Conservation (phyloP, 805 yeast genomes). For the Wickerhamiella lipophila region DNA sequence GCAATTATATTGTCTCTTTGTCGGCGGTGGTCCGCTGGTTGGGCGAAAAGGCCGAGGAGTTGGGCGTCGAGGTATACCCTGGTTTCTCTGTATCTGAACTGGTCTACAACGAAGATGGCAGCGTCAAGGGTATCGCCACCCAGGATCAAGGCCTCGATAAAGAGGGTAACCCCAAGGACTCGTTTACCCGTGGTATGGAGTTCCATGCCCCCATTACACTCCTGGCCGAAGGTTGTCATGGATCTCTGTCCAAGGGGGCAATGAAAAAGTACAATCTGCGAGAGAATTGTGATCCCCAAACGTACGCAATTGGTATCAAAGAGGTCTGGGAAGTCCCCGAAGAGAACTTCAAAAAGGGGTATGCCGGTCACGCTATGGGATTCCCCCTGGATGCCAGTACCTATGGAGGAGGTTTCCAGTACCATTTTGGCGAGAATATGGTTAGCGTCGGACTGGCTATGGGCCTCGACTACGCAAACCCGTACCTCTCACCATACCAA, state of each 20-base stretch:
- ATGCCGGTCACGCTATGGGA: slow-evolving; percentile 78
- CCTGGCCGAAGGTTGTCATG: slow-evolving; percentile 97
- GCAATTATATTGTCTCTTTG: slow-evolving; percentile 76
- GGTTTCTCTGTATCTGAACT: slow-evolving; percentile 77
- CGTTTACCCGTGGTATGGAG: slow-evolving; percentile 95
- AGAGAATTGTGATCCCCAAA: slow-evolving; percentile 53
- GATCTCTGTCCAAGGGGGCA: slow-evolving; percentile 71
- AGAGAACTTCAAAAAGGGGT: slow-evolving; percentile 67
- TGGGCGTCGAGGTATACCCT: slow-evolving; percentile 90
- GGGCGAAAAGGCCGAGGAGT: slow-evolving; percentile 77
- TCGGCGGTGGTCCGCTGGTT: slow-evolving; percentile 70
- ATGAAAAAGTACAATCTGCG: slow-evolving; percentile 60
- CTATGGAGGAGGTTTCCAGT: slow-evolving; percentile 96
- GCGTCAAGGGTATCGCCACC: slow-evolving; percentile 83
- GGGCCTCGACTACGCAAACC: slow-evolving; percentile 89
- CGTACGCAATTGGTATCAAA: slow-evolving; percentile 90
- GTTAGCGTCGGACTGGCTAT: slow-evolving; percentile 90
- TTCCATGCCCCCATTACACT: slow-evolving; percentile 83
- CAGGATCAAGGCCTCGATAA: slow-evolving; percentile 79
- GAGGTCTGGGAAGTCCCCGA: slow-evolving; percentile 95
- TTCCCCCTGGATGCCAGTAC: slow-evolving; percentile 61
- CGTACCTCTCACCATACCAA: slow-evolving; percentile 88
- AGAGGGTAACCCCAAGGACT: slow-evolving; percentile 60
- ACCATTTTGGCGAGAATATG: slow-evolving; percentile 87
- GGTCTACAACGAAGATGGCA: slow-evolving; percentile 43